Base-by-base conservation (phyloP, 192 early-diverging fungal species). In the Borealophlyctis nickersoniae region DNA sequence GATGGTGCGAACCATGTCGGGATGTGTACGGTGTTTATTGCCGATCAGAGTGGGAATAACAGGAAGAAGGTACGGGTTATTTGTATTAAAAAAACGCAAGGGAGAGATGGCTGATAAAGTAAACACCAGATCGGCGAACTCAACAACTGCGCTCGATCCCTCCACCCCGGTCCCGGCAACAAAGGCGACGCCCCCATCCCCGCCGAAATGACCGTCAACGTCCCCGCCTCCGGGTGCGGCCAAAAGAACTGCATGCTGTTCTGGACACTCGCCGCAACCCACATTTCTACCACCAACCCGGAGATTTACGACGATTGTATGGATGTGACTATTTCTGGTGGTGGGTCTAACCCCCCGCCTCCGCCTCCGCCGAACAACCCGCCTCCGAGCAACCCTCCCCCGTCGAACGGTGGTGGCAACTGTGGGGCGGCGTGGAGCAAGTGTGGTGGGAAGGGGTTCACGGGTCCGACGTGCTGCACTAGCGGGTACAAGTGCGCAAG, bases 221-320 rank as follows among this genome's bases (percentile, higher is more conserved):
- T 68, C 23, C 71, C 71, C 56, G 32, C 65, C 26, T 51, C 72
- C 57, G 32, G 63, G 51, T 63, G 72, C 24, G 65, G 27, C 9
- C 73, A 70, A 66, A 69, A 49, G 1, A 54, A 66, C 63, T 76
- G 74, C 59, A 63, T 76, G 55, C 56, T 76, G 16, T 51, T 66
- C 0, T 76, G 70, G 70, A 63, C 61, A 11, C 73, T 70, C 70
- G 51, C 16, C 24, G 66, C 56, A 22, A 32, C 26, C 24, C 66
- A 76, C 70, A 60, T 76, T 50, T 60, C 57, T 16, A 22, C 19
- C 5, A 36, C 56, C 34, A 60, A 62, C 30, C 65, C 65, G 14
- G 72, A 73, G 49, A 52, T 52, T 16, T 73, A 73, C 56, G 65
- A 73, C 36, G 63, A 67, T 56, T 73, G 71, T 54, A 57, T 67